A percentile compares a stretch with the other conserved stretches of the same genome.
These are phyloP conservation scores for Encephalitozoon cuniculi DNA, from an alignment of 371 early-diverging fungal species.

Conservation along the genomic window DNA sequence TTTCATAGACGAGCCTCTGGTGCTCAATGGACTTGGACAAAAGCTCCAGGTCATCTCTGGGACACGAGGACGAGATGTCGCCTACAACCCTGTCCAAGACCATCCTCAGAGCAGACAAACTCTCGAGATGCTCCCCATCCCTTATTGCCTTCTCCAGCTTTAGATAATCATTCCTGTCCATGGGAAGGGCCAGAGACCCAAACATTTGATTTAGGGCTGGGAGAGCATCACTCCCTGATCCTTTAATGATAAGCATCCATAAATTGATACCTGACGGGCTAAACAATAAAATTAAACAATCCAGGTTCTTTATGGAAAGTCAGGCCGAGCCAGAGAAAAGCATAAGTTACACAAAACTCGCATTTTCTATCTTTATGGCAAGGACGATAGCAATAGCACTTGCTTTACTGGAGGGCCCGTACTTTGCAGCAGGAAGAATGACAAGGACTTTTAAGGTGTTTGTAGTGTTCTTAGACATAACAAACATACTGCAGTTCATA, in stretches of 20 bases:
- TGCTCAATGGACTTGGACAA: neutral
- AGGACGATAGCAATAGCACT: neutral
- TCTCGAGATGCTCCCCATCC: neutral
- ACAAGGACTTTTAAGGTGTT: neutral
- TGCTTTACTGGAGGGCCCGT: neutral
- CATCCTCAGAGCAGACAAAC: neutral
- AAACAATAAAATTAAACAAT: neutral
- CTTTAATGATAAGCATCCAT: neutral
- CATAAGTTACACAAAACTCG: neutral
- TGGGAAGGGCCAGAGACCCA: neutral
- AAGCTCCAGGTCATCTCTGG: neutral
- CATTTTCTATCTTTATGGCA: neutral
- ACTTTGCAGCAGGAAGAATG: neutral
- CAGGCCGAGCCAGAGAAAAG: neutral
- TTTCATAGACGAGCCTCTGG: neutral
- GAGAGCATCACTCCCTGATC: no score
- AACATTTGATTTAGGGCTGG: neutral
- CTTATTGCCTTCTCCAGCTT: neutral
- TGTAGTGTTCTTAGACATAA: neutral
- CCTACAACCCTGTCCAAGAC: neutral
- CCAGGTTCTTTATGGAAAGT: neutral
- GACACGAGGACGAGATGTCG: neutral
- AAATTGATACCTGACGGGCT: neutral
- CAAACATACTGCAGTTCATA: slow-evolving; percentile 1
- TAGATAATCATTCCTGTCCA: neutral